These are phyloP conservation scores for Lactifluus piperatus DNA, from an alignment of 768 basidiomycete species.

Conservation along the genomic window DNA sequence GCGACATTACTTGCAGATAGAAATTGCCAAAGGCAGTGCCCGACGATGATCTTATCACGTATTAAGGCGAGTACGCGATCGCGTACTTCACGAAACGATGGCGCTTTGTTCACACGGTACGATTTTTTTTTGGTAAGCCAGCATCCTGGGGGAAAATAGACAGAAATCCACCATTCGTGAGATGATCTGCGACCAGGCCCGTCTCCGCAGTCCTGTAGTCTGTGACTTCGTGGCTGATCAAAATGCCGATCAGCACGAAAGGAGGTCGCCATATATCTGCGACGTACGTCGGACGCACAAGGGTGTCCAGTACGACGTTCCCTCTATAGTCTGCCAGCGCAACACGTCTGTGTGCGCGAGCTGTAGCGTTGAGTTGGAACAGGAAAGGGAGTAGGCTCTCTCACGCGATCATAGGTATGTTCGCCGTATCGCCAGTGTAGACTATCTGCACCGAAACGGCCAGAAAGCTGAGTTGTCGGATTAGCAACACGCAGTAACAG, in stretches of 20 bases:
- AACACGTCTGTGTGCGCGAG: constrained; percentile 33
- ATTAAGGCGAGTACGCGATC: constrained; percentile 35
- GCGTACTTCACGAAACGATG: constrained; percentile 41
- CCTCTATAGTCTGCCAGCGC: constrained; percentile 44
- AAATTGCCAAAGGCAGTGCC: constrained; percentile 46
- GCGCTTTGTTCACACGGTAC: constrained; percentile 29
- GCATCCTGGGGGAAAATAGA: background rate
- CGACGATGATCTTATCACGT: constrained; percentile 42
- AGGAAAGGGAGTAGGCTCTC: constrained; percentile 22
- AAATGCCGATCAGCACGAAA: background rate
- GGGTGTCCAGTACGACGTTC: constrained; percentile 37
- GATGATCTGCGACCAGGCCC: constrained; percentile 34
- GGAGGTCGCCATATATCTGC: background rate
- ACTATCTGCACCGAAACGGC: constrained; percentile 40
- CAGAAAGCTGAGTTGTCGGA: constrained; percentile 32
- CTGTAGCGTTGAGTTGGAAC: background rate
- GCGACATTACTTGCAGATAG: constrained; percentile 34
- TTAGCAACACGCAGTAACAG: constrained; percentile 2
- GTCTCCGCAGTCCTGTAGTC: constrained; percentile 41
- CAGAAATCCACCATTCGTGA: constrained; percentile 32
- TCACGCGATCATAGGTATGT: constrained; percentile 45
- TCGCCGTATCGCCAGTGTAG: constrained; percentile 33
- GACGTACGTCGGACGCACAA: constrained; percentile 43
- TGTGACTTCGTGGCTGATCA: constrained; percentile 36
- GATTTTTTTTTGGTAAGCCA: background rate